Evolutionary conservation across 768 basidiomycete species (phyloP), one percentile per base, ranked within the genome.

Genomic region (Strobilomyces dryophilus): DNA sequence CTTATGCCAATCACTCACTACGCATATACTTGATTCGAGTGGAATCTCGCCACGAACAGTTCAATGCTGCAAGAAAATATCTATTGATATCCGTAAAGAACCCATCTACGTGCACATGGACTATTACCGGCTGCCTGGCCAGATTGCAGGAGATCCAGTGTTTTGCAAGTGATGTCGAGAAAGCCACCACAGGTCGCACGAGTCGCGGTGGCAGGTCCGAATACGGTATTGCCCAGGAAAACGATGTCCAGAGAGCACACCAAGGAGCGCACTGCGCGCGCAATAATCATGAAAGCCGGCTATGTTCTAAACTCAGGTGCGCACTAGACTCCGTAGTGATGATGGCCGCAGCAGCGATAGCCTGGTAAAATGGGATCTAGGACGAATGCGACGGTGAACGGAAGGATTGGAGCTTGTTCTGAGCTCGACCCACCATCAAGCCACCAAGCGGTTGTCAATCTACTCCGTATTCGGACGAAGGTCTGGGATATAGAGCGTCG

Each of bases 241-340:
- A 31, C 27, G 31, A 55, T 46, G 41, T 47, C 59, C 61, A 51
- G 48, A 43, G 60, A 47, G 55, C 55, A 62, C 61, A 63, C 54
- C 64, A 55, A 51, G 46, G 29, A 35, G 41, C 54, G 58, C 63
- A 65, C 64, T 56, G 51, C 66, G 58, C 64, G 64, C 66, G 64
- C 53, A 49, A 65, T 65, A 66, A 61, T 65, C 63, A 65, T 34
- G 48, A 17, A 54, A 56, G 39, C 61, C 54, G 64, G 63, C 63
- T 65, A 66, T 50, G n/a, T 41, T 31, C 20, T 37, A 37, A 27
- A 51, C 56, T 61, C 35, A 53, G 56, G 52, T 60, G 63, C 55
- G 52, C 56, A 15, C 27, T 31, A 26, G 11, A 27, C 31, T 42
- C 42, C 9, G 20, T 11, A 52, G 36, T 53, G 57, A 54, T 27